Conservation (phyloP, 2,329 filamentous ascomycete species). For the Blumeriella jaapii region DNA sequence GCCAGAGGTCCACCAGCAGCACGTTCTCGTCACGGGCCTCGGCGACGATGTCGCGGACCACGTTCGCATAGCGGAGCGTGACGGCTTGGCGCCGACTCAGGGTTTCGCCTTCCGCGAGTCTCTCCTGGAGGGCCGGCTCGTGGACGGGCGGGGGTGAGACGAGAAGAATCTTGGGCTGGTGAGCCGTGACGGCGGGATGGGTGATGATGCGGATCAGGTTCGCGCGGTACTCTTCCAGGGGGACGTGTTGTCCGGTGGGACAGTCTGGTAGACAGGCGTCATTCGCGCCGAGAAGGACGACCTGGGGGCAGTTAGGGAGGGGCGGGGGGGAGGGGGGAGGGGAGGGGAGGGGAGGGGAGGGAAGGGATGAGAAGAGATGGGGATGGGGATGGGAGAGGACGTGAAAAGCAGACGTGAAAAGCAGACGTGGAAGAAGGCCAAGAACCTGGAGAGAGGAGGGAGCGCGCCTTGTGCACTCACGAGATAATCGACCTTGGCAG, state of each 20-base stretch:
- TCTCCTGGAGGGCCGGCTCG: slow-evolving; percentile 31
- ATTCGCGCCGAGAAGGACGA: slow-evolving; percentile 78
- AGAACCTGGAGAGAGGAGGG: background rate
- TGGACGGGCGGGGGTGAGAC: slow-evolving; percentile 77
- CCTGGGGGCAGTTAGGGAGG: slow-evolving; percentile 3
- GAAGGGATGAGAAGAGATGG: background rate
- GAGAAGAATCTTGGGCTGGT: slow-evolving; percentile 63
- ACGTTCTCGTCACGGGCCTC: slow-evolving; percentile 30
- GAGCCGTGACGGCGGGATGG: slow-evolving; percentile 57
- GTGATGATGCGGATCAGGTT: slow-evolving; percentile 63
- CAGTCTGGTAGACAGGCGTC: slow-evolving; percentile 62
- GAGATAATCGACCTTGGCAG: slow-evolving; percentile 54
- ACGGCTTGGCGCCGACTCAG: slow-evolving; percentile 45
- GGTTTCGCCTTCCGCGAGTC: slow-evolving; percentile 25
- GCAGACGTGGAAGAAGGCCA: too few species aligned
- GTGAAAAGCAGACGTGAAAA: too few species aligned
- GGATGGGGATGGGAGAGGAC: too few species aligned
- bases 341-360: background rate
- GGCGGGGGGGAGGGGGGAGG: too few species aligned
- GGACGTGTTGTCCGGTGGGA: slow-evolving; percentile 61
- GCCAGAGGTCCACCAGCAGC: slow-evolving; percentile 68
- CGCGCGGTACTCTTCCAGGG: slow-evolving; percentile 59
- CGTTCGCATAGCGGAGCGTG: slow-evolving; percentile 54
- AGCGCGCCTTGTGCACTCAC: slow-evolving; percentile 32
- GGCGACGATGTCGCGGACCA: slow-evolving; percentile 37